Evolutionary conservation across 2,329 filamentous ascomycete species (phyloP).

Genomic region (Exserohilum turcica): DNA sequence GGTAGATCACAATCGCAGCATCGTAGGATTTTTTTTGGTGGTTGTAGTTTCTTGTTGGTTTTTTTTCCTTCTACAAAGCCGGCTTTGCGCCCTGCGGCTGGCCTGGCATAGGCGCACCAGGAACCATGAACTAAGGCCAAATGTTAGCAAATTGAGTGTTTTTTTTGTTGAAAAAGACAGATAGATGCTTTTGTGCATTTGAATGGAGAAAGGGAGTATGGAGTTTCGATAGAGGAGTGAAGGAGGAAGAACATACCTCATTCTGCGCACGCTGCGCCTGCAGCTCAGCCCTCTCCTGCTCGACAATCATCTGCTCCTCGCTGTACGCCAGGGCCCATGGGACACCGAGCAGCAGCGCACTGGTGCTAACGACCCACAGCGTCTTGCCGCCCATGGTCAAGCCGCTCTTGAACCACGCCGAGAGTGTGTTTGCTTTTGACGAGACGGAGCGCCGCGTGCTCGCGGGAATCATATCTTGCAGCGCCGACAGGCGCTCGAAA

Average conservation of each 20-base stretch:
- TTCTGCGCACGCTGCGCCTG: slow-evolving; percentile 86
- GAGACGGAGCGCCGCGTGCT: slow-evolving; percentile 67
- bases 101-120: slow-evolving; percentile 31
- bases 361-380: slow-evolving; percentile 89
- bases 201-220: too few relatives aligned
- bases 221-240: too few relatives aligned
- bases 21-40: neutral
- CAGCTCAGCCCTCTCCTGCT: slow-evolving; percentile 97
- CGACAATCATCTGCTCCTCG: slow-evolving; percentile 94
- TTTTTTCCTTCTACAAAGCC: slow-evolving; percentile 35
- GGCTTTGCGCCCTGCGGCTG: slow-evolving; percentile 39
- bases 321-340: slow-evolving; percentile 91
- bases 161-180: too few relatives aligned
- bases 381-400: slow-evolving; percentile 80
- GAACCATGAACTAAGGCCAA: slow-evolving; percentile 39
- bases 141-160: slow-evolving; percentile 14
- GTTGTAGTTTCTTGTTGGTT: too few relatives aligned
- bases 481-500: slow-evolving; percentile 70
- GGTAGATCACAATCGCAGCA: slow-evolving; percentile 6
- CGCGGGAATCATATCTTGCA: slow-evolving; percentile 82
- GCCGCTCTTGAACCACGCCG: slow-evolving; percentile 63
- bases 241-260: slow-evolving; percentile 61
- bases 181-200: too few relatives aligned
- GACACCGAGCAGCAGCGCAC: slow-evolving; percentile 85
- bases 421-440: slow-evolving; percentile 55